Base-by-base conservation (phyloP, 2,329 filamentous ascomycete species). In the Calonectria leucothoes region DNA sequence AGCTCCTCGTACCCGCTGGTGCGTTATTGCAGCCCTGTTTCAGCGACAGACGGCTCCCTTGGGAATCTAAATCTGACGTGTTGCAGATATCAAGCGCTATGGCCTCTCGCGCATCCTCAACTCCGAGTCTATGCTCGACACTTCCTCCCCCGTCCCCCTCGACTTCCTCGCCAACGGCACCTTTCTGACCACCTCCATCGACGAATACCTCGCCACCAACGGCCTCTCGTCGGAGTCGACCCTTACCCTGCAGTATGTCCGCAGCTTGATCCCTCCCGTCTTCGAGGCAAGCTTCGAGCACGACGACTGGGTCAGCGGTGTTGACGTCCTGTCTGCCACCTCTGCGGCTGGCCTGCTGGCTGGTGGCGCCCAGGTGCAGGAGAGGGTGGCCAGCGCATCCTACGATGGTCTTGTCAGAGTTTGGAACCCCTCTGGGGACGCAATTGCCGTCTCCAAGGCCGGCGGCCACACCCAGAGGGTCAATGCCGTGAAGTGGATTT, bases 131-230 rank as follows among this genome's bases (percentile, higher is more conserved):
- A 93, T 94, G 89, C 91, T 94, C 83, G 88, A 89, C 82, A 93
- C 91, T 57, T 82, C 88, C 33, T 86, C 87, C 14, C 92, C 94
- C 15, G 89, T 96, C 59, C 95, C 95, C 23, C 93, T 99, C 85
- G 97, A 99, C 85, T 98, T 99, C 87, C 91, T 99, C 79, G 93
- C 98, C 86, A 97, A 98, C 84, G 97, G 97, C 84, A 93, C 94
- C 81, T 98, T 98, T 85, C 91, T 99, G 66, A 93, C 94, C 75
- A 94, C 95, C 31, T 95, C 94, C 23, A 91, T 99, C 77, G 95
- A 98, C 83, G 94, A 98, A 81, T 98, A 98, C 85, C 91, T 99
- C 73, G 93, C 93, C 20, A 88, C 92, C 75, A 94, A 97, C 81
- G 96, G 96, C 64, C 93, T 98, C 74, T 98, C 95, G 25, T 91